A percentile compares a stretch with the other conserved stretches of the same genome.
phyloP scores from a whole-genome alignment of 2,329 filamentous ascomycete species.

The Chaetomium strumarium region DNA sequence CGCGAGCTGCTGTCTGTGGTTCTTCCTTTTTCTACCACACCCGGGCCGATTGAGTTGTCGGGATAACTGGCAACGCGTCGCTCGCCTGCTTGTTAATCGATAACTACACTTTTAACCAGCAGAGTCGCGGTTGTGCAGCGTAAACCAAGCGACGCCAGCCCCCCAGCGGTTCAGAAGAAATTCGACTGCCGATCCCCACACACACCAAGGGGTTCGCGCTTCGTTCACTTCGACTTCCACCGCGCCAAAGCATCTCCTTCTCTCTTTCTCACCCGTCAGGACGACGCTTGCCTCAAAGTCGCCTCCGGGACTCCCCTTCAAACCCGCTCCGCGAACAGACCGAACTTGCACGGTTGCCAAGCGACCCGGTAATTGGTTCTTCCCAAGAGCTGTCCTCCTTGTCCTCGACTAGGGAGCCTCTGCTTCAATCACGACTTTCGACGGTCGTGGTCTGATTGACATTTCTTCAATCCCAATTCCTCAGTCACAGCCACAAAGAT shows the following conservation, averaged over 20 bases:
- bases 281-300: background rate
- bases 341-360: conserved; percentile 9
- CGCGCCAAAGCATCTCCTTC: conserved; percentile 8
- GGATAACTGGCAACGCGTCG: conserved; percentile 1
- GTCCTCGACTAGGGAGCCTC: background rate
- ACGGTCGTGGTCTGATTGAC: background rate
- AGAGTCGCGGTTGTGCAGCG: background rate
- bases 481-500: conserved; percentile 14
- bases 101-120: background rate
- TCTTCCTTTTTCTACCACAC: conserved; percentile 5
- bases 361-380: conserved; percentile 11
- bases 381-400: conserved; percentile 8
- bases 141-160: conserved; percentile 2
- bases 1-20: conserved; percentile 1
- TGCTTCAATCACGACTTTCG: conserved; percentile 4
- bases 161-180: conserved; percentile 12
- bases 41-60: conserved; percentile 9
- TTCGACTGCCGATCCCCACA: conserved; percentile 19
- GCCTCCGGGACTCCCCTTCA: conserved; percentile 12
- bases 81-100: conserved; percentile 1
- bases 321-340: conserved; percentile 7
- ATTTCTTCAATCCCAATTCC: background rate
- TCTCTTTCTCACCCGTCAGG: background rate
- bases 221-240: conserved; percentile 4
- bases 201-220: conserved; percentile 7